Percentiles rank a stretch among this genome's conserved stretches.
phyloP scores from a whole-genome alignment of 805 yeast species.

The Ogataea parapolymorpha region DNA sequence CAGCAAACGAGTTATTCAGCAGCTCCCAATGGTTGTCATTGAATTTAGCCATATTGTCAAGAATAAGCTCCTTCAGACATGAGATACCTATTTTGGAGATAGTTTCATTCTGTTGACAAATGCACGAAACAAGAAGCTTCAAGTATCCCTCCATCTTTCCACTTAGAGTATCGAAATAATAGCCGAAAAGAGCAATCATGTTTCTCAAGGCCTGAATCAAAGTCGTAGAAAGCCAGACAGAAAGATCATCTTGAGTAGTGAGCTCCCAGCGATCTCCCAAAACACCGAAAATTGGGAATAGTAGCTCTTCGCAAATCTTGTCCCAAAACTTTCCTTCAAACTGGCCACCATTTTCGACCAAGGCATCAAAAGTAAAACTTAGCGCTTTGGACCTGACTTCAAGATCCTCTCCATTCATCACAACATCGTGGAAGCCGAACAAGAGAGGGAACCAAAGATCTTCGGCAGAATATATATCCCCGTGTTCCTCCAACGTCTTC shows the following conservation, averaged over 20 bases:
- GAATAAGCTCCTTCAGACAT: slow-evolving; percentile 74
- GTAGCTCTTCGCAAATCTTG: slow-evolving; percentile 64
- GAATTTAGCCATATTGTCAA: slow-evolving; percentile 71
- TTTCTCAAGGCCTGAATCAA: slow-evolving; percentile 91
- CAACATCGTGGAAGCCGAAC: slow-evolving; percentile 79
- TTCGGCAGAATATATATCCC: slow-evolving; percentile 38
- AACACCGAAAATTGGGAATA: slow-evolving; percentile 88
- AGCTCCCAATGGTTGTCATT: slow-evolving; percentile 68
- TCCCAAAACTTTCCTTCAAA: slow-evolving; percentile 83
- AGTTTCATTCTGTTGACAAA: slow-evolving; percentile 95
- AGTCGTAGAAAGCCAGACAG: slow-evolving; percentile 96
- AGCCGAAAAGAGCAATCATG: slow-evolving; percentile 77
- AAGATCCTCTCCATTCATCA: slow-evolving; percentile 89
- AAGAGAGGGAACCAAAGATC: slow-evolving; percentile 86
- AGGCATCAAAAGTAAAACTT: slow-evolving; percentile 73
- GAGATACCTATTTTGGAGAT: slow-evolving; percentile 92
- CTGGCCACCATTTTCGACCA: slow-evolving; percentile 73
- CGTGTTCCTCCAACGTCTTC: slow-evolving; percentile 30
- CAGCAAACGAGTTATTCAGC: slow-evolving; percentile 60
- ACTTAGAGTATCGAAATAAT: slow-evolving; percentile 74
- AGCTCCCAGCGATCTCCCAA: slow-evolving; percentile 74
- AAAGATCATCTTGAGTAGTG: slow-evolving; percentile 74
- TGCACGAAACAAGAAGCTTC: slow-evolving; percentile 76
- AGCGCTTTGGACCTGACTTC: slow-evolving; percentile 92
- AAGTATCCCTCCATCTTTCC: slow-evolving; percentile 76